A percentile compares a stretch with the other conserved stretches of the same genome.
These are phyloP conservation scores for Seiridium cupressi DNA, from an alignment of 2,329 filamentous ascomycete species.

Conservation along the genomic window DNA sequence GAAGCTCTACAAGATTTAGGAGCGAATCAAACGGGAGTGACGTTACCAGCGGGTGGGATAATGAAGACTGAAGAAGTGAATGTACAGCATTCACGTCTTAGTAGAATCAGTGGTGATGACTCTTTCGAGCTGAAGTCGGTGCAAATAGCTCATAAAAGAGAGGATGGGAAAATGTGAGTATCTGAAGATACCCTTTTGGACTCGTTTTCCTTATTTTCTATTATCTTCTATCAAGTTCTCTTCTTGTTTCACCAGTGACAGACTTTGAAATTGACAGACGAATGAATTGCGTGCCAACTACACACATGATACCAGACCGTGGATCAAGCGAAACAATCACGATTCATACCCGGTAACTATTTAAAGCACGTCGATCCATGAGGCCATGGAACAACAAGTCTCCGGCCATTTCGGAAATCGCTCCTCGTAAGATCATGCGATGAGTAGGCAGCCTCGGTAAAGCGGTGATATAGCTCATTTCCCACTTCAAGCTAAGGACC, in stretches of 20 bases:
- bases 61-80: conserved; percentile 29
- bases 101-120: conserved; percentile 7
- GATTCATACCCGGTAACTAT: too few relatives aligned
- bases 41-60: conserved; percentile 17
- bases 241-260: too few relatives aligned
- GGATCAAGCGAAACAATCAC: too few relatives aligned
- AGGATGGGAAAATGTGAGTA: too few relatives aligned
- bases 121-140: conserved; percentile 14
- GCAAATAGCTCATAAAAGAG: background rate
- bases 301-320: too few relatives aligned
- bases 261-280: too few relatives aligned
- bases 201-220: too few relatives aligned
- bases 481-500: background rate
- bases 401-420: background rate
- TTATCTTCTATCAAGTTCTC: too few relatives aligned
- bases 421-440: too few relatives aligned
- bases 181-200: too few relatives aligned
- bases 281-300: too few relatives aligned
- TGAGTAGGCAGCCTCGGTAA: too few relatives aligned
- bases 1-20: conserved; percentile 24
- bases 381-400: background rate
- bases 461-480: background rate
- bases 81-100: conserved; percentile 20
- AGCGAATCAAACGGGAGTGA: background rate
- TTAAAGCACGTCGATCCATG: background rate